Evolutionary conservation across 139 green algal species (phyloP).

Genomic region (Dunaliella primolecta): DNA sequence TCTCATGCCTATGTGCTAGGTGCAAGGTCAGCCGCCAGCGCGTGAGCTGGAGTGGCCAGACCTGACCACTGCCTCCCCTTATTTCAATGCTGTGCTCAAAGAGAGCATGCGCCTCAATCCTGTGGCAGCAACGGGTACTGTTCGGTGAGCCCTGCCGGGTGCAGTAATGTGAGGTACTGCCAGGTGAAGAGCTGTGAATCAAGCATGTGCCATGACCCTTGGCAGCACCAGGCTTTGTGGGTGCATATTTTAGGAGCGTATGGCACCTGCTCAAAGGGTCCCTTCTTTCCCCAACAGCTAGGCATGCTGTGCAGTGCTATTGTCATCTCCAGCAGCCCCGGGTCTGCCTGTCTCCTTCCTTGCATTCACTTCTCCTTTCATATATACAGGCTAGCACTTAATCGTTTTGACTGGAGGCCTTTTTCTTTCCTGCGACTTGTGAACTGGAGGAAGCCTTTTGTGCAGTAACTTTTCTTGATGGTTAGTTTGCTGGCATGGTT

Average conservation of each 20-base stretch:
- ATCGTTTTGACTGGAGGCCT: too few species aligned
- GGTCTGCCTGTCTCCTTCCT: too few species aligned
- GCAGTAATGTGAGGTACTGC: too few species aligned
- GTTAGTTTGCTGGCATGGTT: background rate
- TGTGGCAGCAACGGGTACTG: background rate
- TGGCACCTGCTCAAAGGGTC: too few species aligned
- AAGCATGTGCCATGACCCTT: background rate
- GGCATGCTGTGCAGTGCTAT: too few species aligned
- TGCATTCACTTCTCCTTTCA: too few species aligned
- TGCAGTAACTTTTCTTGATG: background rate
- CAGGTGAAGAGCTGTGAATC: too few species aligned
- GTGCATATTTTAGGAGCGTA: too few species aligned
- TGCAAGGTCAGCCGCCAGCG: background rate
- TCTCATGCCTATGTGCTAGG: background rate
- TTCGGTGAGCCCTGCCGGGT: too few species aligned
- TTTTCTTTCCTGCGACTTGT: background rate
- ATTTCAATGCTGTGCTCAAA: conserved; percentile 1
- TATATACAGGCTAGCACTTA: too few species aligned
- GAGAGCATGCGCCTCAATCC: conserved; percentile 5
- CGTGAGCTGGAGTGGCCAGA: background rate
- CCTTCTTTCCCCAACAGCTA: too few species aligned
- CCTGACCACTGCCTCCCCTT: background rate
- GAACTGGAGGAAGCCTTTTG: background rate
- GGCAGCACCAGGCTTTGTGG: background rate
- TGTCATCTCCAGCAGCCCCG: too few species aligned